Evolutionary conservation across 352 stramenopile species (phyloP), one percentile per base, ranked within the genome.

Genomic region (Pythium aquatile): DNA sequence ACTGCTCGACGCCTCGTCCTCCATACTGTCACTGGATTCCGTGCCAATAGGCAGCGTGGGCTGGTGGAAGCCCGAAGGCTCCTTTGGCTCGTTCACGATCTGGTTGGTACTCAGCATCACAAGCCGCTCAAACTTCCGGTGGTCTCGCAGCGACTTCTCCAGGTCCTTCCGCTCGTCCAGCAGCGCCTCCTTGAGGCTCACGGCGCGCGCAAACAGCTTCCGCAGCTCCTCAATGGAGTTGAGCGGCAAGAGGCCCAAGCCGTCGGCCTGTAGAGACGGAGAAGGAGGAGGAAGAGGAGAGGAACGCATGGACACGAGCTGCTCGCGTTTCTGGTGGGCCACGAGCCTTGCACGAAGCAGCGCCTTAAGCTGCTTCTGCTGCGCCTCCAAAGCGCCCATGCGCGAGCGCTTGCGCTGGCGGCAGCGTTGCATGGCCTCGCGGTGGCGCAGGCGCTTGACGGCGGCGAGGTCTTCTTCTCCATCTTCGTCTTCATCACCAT

Each of bases 371-470:
- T 51, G 54, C 11, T 57, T 39, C 55, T 68, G 54, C 47, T 72
- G 20, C 47, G 55, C 57, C 35, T 64, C 52, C 30, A 72, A 40
- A 20, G 46, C 40, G 44, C 35, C 49, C 65, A 72, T 65, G 33
- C 65, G 65, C 42, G 55, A 63, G 29, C 65, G 65, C 55, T 68
- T 72, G 59, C 65, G 65, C 52, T 68, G 59, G 28, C 65, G 47
- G 53, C 60, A 68, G 47, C 56, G 65, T 60, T 68, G 65, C 65
- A 72, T 72, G 44, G 60, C 65, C 40, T 72, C 26, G 13, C 65
- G 65, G 32, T 72, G 65, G 33, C 58, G 65, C n/a, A 60, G 29
- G 0, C 65, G 49, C 65, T 68, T 67, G n/a, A 17, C 52, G n/a
- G 49, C 47, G 8, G 39, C 59, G 24, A n/a, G 46, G 42, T 61